A percentile compares a stretch with the other conserved stretches of the same genome.
Evolutionary conservation across 257 asterid species (phyloP).

Genomic region (Ajuga chamaepitys): DNA sequence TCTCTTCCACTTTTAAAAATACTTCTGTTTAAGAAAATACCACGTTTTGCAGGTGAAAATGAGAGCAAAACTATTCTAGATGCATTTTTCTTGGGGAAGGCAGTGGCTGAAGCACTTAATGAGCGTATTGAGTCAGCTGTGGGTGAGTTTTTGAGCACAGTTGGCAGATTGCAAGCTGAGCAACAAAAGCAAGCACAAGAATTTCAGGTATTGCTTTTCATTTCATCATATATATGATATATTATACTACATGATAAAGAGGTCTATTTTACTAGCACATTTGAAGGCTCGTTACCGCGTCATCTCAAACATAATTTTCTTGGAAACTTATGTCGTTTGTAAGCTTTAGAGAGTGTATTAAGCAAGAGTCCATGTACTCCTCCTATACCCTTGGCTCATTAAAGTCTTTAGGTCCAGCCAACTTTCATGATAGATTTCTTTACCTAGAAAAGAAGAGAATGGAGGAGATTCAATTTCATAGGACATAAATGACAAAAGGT

Average conservation of each 20-base stretch:
- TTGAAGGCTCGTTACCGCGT: too few relatives aligned
- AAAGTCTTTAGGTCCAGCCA: too few relatives aligned
- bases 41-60: conserved; percentile 47
- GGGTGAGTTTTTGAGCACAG: conserved; percentile 68
- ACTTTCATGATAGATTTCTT: too few relatives aligned
- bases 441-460: too few relatives aligned
- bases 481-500: too few relatives aligned
- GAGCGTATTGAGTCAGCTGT: conserved; percentile 71
- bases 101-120: conserved; percentile 69
- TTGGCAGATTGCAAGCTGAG: conserved; percentile 83
- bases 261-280: background rate
- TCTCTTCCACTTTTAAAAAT: background rate
- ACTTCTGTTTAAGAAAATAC: background rate
- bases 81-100: conserved; percentile 93
- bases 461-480: too few relatives aligned
- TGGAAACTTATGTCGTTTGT: too few relatives aligned
- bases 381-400: too few relatives aligned
- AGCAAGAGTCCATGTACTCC: too few relatives aligned
- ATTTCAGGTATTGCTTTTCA: background rate
- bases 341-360: too few relatives aligned
- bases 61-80: conserved; percentile 65
- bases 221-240: background rate
- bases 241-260: background rate
- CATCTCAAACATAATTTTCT: too few relatives aligned
- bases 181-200: conserved; percentile 77